Evolutionary conservation across 306 rosid genomes (phyloP).

Genomic region (Rosa rugosa): DNA sequence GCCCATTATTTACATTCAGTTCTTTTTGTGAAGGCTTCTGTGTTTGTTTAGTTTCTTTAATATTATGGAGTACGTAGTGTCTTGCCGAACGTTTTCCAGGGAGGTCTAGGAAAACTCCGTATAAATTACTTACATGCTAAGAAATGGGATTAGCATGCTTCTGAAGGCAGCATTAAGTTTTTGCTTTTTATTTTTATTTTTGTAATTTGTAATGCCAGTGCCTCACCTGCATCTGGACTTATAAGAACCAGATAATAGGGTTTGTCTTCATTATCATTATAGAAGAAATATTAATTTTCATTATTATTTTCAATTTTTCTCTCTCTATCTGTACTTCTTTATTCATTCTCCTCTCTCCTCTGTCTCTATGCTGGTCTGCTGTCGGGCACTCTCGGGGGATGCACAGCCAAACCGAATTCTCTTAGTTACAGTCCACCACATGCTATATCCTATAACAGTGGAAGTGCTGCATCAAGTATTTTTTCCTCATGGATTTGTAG

Average conservation of each 20-base stretch:
- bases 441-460: conserved; percentile 99
- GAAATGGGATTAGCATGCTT: neutral
- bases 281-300: conserved; percentile 7
- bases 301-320: conserved; percentile 21
- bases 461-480: conserved; percentile 99
- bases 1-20: neutral
- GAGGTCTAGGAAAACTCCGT: neutral
- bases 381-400: conserved; percentile 61
- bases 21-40: neutral
- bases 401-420: conserved; percentile 99
- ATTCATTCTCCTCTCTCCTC: conserved; percentile 89
- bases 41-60: neutral
- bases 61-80: neutral
- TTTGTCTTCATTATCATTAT: neutral
- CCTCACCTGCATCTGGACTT: neutral
- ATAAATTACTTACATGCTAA: neutral
- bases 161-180: neutral
- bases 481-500: conserved; percentile 97
- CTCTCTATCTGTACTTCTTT: conserved; percentile 58
- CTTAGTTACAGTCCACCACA: conserved; percentile 96
- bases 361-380: conserved; percentile 81
- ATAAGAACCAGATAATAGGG: neutral
- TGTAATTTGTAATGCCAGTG: neutral
- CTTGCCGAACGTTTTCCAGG: neutral
- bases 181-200: neutral